Base-by-base conservation (phyloP, 2,329 filamentous ascomycete species). In the Zymoseptoria crescenta region DNA sequence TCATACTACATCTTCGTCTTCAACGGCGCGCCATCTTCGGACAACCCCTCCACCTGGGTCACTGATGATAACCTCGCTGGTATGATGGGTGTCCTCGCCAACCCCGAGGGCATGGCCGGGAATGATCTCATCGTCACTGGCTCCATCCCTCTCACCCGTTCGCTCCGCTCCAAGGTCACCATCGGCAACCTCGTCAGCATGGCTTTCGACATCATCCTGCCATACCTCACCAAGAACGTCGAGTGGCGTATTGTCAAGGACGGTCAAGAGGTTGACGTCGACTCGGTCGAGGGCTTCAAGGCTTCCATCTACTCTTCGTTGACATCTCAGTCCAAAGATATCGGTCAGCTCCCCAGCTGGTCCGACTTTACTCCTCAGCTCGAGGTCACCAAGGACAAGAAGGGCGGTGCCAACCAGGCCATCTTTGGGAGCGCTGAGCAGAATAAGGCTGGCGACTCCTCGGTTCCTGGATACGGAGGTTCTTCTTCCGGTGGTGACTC, bases 1-100 rank as follows among this genome's bases (percentile, higher is more conserved):
- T 82, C 85, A 0, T 88, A 86, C 67, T 77, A 76, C 60, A 75
- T 91, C 27, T 81, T 85, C 67, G 77, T 91, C 58, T 91, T 90
- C 72, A 69, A 89, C 2, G 87, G 84, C 0, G 68, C 77, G 1
- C 75, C 60, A 16, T 55, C 50, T 16, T 59, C 79, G 1, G 63
- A 67, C 2, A 75, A 83, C 49, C 64, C 74, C 1, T 62, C 63
- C 6, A 65, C 70, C 0, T 88, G 85, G 84, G 67, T 75, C 1
- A 69, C 69, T 52, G 78, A 81, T 0, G 65, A 72, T 1, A 84
- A 81, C 62, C 77, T 86, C 13, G 77, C 87, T 8, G 87, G 87
- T 2, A 80, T 80, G 0, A 79, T 85, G 61, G 81, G 80, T 20
- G 68, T 78, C 4, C 74, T 79, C 57, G 66, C 71, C 28, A 70